Conservation (phyloP, 768 basidiomycete genomes). For the Trametes maxima region DNA sequence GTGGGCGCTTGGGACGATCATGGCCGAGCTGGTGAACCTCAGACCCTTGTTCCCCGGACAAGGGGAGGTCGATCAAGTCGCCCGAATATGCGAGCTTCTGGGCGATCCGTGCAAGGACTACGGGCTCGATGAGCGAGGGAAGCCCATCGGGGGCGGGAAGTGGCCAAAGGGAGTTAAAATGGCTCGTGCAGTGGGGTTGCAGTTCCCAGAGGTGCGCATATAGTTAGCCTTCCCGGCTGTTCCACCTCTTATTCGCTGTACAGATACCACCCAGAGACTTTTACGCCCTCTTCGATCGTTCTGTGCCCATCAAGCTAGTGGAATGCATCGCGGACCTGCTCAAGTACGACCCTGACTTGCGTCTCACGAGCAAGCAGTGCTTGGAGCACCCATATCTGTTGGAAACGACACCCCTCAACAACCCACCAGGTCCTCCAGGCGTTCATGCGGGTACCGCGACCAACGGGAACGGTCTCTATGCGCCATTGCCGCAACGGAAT, state of each 20-base stretch:
- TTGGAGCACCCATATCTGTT: conserved; percentile 87
- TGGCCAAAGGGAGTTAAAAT: conserved; percentile 88
- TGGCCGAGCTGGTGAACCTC: conserved; percentile 95
- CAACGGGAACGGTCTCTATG: conserved; percentile 17
- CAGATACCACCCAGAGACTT: conserved; percentile 71
- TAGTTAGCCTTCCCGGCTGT: conserved; percentile 10
- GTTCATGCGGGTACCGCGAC: neutral
- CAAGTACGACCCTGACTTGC: conserved; percentile 86
- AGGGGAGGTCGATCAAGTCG: conserved; percentile 91
- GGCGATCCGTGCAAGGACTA: conserved; percentile 90
- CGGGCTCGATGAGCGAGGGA: conserved; percentile 70
- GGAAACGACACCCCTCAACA: conserved; percentile 71
- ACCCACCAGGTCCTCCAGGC: conserved; percentile 59
- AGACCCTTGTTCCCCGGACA: conserved; percentile 94
- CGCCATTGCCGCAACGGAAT: conserved; percentile 10
- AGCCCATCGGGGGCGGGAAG: conserved; percentile 78
- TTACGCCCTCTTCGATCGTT: conserved; percentile 73
- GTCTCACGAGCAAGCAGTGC: conserved; percentile 86
- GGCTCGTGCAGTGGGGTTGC: conserved; percentile 83
- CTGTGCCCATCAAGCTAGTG: conserved; percentile 77
- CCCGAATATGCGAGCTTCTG: conserved; percentile 86
- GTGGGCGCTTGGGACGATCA: conserved; percentile 99
- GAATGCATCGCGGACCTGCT: conserved; percentile 92
- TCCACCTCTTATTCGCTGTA: conserved; percentile 16
- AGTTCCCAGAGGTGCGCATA: conserved; percentile 77